Conservation (phyloP, 2,329 filamentous ascomycete species). For the Aspergillus aculeatus region DNA sequence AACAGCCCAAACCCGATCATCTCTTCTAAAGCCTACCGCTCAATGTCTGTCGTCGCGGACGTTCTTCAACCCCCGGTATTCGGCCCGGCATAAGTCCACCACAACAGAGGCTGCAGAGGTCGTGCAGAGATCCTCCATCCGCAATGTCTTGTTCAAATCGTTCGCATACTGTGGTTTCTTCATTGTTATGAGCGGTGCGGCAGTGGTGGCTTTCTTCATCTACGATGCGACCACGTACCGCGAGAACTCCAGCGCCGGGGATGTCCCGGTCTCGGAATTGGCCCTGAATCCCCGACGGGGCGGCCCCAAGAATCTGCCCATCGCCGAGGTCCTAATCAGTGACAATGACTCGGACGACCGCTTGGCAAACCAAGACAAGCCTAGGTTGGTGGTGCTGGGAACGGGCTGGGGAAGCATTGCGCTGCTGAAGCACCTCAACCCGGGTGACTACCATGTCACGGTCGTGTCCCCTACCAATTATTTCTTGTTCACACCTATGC, state of each 20-base stretch:
- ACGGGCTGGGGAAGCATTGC: constrained; percentile 95
- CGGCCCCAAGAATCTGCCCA: constrained; percentile 92
- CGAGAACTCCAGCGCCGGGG: constrained; percentile 63
- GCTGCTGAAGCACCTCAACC: constrained; percentile 82
- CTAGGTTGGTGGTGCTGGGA: constrained; percentile 85
- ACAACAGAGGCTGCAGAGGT: constrained; percentile 22
- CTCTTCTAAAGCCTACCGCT: constrained; percentile 20
- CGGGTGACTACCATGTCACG: constrained; percentile 92
- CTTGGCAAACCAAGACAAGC: constrained; percentile 76
- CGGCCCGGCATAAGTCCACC: constrained; percentile 36
- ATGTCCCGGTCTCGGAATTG: constrained; percentile 79
- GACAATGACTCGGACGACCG: constrained; percentile 77
- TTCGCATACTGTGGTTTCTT: constrained; percentile 75
- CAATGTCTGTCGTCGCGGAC: constrained; percentile 24
- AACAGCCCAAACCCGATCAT: constrained; percentile 20
- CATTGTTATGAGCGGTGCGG: constrained; percentile 65
- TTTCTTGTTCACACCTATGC: constrained; percentile 97
- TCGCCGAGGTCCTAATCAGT: constrained; percentile 82
- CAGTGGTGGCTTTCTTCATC: constrained; percentile 81
- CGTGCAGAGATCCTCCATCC: constrained; percentile 31
- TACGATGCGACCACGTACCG: constrained; percentile 93
- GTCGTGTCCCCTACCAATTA: constrained; percentile 94
- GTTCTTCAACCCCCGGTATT: constrained; percentile 22
- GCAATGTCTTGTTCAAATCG: constrained; percentile 63
- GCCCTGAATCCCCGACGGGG: constrained; percentile 78